Evolutionary conservation across 2,329 filamentous ascomycete species (phyloP), one percentile per base, ranked within the genome.

Genomic region (Metarhizium robertsii): DNA sequence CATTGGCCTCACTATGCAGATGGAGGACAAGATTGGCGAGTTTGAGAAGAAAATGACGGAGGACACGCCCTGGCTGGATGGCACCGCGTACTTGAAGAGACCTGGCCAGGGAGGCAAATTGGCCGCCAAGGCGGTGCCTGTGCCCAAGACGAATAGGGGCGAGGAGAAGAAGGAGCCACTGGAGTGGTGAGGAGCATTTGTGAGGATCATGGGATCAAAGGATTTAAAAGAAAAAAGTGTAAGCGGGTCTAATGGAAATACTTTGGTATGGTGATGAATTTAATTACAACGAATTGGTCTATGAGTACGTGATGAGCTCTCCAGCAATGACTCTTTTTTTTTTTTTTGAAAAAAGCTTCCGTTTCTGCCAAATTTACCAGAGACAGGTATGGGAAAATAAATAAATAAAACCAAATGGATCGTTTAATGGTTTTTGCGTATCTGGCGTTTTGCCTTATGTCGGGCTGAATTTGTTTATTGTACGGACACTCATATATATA

Each of bases 1-100:
- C 64, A 97, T 97, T 65, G 92, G 92, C 40, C 75, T 97, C 60
- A 97, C 92, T 6, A 90, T 96, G 79, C 89, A 95, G 74, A 82
- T 89, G 74, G 91, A 94, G 61, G 87, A 91, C 59, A 91, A 95
- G 79, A 96, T 97, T 67, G 75, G 80, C 56, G 80, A 79, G 58
- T 96, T 94, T 66, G 92, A 97, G 82, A 75, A 76, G 64, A 86
- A 85, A 71, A 83, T 91, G 68, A 87, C 87, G 10, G 72, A 78
- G 53, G 81, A 90, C 59, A 95, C 89, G 25, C 92, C 94, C 2
- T 97, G 92, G 92, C 75, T 97, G 61, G 90, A 96, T 66, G 94
- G 92, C 38, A 85, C 79, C 46, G 89, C 85, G 0, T 97, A 95
- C 69, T 78, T 97, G 57, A 81, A 77, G 73, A 53, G 53, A 30